These are phyloP conservation scores for Candida nanaspora DNA, from an alignment of 805 yeast genomes.

Conservation along the genomic window DNA sequence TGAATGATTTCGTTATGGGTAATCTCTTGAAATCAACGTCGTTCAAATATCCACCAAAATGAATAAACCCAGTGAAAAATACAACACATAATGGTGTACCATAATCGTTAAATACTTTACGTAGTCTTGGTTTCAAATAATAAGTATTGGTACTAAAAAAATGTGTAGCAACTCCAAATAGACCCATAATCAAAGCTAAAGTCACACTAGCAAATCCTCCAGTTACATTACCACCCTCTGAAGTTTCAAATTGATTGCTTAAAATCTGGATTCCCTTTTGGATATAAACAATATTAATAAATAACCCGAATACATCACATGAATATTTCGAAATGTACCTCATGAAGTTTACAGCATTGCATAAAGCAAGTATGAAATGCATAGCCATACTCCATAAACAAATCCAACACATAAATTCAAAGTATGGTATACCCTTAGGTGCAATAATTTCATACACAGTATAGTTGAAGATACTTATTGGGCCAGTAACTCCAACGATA, in stretches of 20 bases:
- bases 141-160: constrained; percentile 56
- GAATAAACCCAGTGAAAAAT: constrained; percentile 89
- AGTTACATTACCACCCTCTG: constrained; percentile 10
- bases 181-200: constrained; percentile 65
- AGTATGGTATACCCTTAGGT: constrained; percentile 49
- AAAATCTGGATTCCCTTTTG: constrained; percentile 87
- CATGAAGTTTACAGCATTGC: constrained; percentile 61
- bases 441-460: constrained; percentile 72
- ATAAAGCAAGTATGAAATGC: constrained; percentile 66
- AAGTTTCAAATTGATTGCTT: constrained; percentile 52
- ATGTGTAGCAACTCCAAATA: constrained; percentile 61
- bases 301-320: constrained; percentile 90
- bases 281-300: constrained; percentile 79
- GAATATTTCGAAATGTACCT: constrained; percentile 73
- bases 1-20: constrained; percentile 66
- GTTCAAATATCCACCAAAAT: constrained; percentile 75
- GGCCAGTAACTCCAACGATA: constrained; percentile 97
- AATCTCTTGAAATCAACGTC: constrained; percentile 50
- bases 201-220: constrained; percentile 71
- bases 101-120: constrained; percentile 78
- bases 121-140: constrained; percentile 48
- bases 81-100: constrained; percentile 78
- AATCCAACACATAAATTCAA: constrained; percentile 95
- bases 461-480: constrained; percentile 84
- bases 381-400: constrained; percentile 84